Conservation (phyloP, 306 rosid species). For the Gastrolobium villosum region DNA sequence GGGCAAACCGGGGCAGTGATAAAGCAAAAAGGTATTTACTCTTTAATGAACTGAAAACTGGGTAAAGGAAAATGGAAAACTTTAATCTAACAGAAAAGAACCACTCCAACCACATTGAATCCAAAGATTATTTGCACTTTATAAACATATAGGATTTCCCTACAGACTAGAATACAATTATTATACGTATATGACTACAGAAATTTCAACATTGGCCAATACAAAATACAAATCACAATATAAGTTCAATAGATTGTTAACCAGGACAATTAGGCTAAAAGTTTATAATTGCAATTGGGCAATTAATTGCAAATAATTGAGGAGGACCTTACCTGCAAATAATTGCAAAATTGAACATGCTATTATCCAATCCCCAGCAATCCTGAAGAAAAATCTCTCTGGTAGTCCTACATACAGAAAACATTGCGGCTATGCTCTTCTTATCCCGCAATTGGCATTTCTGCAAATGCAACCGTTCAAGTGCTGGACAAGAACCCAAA, state of each 20-base stretch:
- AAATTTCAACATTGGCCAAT: slow-evolving; percentile 8
- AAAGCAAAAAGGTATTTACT: too few relatives aligned
- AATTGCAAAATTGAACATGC: slow-evolving; percentile 66
- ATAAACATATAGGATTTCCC: not conserved
- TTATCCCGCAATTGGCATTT: slow-evolving; percentile 82
- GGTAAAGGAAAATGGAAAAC: too few relatives aligned
- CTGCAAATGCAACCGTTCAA: slow-evolving; percentile 77
- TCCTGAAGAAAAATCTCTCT: slow-evolving; percentile 80
- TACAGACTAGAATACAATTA: not conserved
- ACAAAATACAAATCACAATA: not conserved
- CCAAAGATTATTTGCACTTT: not conserved
- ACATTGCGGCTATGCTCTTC: slow-evolving; percentile 67
- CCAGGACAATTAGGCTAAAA: not conserved
- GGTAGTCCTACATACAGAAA: slow-evolving; percentile 68
- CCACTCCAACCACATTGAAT: slow-evolving; percentile 36
- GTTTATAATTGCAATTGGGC: not conserved
- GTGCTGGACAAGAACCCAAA: slow-evolving; percentile 76
- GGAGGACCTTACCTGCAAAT: slow-evolving; percentile 70
- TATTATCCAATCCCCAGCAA: slow-evolving; percentile 90
- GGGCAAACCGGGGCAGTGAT: too few relatives aligned
- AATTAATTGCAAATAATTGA: too few relatives aligned
- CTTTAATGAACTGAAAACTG: too few relatives aligned
- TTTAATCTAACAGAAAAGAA: slow-evolving; percentile 19
- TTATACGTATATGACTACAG: not conserved
- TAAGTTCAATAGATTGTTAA: not conserved